phyloP scores from a whole-genome alignment of 2,329 filamentous ascomycete genomes.

The Fusarium sp. region DNA sequence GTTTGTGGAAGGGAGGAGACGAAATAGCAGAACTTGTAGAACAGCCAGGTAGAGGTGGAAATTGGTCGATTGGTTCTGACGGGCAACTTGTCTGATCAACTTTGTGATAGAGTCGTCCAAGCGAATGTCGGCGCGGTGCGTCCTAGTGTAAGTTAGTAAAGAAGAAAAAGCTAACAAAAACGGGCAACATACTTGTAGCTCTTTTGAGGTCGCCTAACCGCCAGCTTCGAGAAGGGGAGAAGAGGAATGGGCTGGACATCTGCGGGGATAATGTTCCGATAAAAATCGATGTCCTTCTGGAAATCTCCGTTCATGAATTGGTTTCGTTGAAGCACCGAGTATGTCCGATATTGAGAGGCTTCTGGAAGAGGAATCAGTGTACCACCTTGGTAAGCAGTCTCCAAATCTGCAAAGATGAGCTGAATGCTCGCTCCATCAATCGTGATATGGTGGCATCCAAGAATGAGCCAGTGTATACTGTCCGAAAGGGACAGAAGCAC shows the following conservation, averaged over 20 bases:
- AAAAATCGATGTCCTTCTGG: neutral
- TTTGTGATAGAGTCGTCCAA: neutral
- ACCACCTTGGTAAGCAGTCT: neutral
- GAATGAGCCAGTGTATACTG: neutral
- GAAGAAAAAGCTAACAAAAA: neutral
- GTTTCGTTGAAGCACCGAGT: neutral
- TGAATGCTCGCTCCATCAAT: conserved; percentile 1
- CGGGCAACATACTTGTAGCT: neutral
- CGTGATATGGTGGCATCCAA: neutral
- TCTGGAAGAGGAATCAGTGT: neutral
- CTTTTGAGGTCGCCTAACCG: neutral
- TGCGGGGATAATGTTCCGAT: neutral
- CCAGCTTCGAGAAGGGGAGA: neutral
- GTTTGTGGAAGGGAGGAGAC: neutral
- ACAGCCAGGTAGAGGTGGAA: neutral
- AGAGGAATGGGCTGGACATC: neutral
- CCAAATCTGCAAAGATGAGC: neutral
- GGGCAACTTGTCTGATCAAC: neutral
- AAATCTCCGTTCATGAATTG: neutral
- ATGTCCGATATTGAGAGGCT: neutral
- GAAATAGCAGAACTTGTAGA: neutral
- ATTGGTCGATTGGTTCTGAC: neutral
- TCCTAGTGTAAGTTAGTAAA: neutral
- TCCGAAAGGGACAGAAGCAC: neutral
- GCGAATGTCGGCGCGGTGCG: neutral